Percentiles rank a stretch among this genome's conserved stretches.
phyloP scores from a whole-genome alignment of 345 rosid genomes.

The Corchorus olitorius region DNA sequence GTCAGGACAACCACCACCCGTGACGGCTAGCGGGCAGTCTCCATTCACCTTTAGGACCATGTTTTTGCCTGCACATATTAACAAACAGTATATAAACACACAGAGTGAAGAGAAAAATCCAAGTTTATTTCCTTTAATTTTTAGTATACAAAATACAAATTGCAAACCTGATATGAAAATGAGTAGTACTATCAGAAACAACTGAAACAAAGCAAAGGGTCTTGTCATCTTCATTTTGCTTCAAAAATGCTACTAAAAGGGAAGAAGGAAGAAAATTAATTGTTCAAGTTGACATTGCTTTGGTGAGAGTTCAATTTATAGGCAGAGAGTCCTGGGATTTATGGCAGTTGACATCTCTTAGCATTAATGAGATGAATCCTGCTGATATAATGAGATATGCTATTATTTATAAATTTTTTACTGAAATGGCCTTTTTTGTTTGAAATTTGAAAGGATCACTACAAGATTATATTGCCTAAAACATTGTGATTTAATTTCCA shows the following conservation, averaged over 20 bases:
- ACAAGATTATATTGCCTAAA: background rate
- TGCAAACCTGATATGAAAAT: constrained; percentile 26
- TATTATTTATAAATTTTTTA: too few species aligned
- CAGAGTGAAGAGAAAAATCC: too few species aligned
- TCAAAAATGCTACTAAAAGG: background rate
- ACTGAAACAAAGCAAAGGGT: background rate
- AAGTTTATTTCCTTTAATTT: too few species aligned
- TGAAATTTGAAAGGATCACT: too few species aligned
- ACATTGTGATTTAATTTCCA: background rate
- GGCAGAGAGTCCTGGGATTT: background rate
- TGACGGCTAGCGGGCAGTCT: constrained; percentile 19
- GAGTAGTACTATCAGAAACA: constrained; percentile 20
- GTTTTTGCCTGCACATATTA: constrained; percentile 13
- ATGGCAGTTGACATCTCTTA: background rate
- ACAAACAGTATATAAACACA: background rate
- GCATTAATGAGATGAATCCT: background rate
- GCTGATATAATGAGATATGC: background rate
- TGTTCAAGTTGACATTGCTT: background rate
- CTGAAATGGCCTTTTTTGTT: too few species aligned
- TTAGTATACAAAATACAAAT: too few species aligned
- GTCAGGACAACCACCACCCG: constrained; percentile 39
- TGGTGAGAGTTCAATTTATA: background rate
- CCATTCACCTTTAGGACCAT: constrained; percentile 18
- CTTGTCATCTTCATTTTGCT: background rate
- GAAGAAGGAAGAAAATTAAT: background rate